Conservation (phyloP, 2,329 filamentous ascomycete species). For the Pseudovirgaria hyperparasitica region DNA sequence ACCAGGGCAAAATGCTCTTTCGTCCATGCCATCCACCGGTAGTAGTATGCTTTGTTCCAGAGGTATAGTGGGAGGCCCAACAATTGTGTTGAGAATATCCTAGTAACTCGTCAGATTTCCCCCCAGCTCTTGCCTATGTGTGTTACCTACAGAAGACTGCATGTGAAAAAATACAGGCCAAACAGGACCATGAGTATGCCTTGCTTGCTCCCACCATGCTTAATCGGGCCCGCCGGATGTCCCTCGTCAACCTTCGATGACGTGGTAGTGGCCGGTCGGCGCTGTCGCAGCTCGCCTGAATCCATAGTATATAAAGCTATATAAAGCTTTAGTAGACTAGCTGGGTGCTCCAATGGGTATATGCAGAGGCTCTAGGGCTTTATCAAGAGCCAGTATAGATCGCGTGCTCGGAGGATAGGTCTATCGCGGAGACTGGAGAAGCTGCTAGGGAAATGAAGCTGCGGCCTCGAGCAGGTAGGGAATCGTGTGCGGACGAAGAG, state of each 20-base stretch:
- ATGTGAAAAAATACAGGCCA: slow-evolving; percentile 32
- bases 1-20: slow-evolving; percentile 72
- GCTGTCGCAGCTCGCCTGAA: too few relatives aligned
- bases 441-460: too few relatives aligned
- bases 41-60: slow-evolving; percentile 61
- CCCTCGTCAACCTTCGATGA: slow-evolving; percentile 7
- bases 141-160: slow-evolving; percentile 25
- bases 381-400: too few relatives aligned
- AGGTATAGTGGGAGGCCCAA: slow-evolving; percentile 63
- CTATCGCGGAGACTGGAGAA: too few relatives aligned
- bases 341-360: too few relatives aligned
- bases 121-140: slow-evolving; percentile 6
- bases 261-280: too few relatives aligned
- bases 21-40: slow-evolving; percentile 76
- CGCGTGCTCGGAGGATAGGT: too few relatives aligned
- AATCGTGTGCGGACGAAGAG: too few relatives aligned
- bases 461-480: too few relatives aligned
- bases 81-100: slow-evolving; percentile 52
- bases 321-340: too few relatives aligned
- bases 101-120: slow-evolving; percentile 15
- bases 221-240: slow-evolving; percentile 25
- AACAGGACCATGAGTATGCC: slow-evolving; percentile 31
- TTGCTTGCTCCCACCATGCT: slow-evolving; percentile 30
- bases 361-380: too few relatives aligned
- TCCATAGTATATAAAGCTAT: too few relatives aligned